phyloP scores from a whole-genome alignment of 352 stramenopile species.

The Globisporangium canariense region DNA sequence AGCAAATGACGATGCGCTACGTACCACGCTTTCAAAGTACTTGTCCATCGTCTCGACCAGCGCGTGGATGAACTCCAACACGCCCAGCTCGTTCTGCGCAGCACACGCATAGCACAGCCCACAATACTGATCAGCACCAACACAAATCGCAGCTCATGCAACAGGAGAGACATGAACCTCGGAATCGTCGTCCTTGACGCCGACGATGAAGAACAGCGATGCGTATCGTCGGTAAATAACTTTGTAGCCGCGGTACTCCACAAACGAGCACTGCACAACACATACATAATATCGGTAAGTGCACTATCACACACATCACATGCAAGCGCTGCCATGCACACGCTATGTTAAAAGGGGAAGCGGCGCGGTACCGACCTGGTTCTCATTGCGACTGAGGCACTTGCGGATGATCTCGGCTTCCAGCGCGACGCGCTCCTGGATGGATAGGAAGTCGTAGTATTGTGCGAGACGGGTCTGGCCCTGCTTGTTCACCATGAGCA shows the following conservation, averaged over 20 bases:
- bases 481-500: conserved; percentile 99
- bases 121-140: not conserved
- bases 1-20: conserved; percentile 18
- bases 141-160: not conserved
- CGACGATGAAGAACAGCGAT: conserved; percentile 99
- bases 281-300: not conserved
- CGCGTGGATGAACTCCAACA: conserved; percentile 99
- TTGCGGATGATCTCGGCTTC: conserved; percentile 99
- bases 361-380: conserved; percentile 49
- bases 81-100: conserved; percentile 97
- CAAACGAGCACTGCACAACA: conserved; percentile 94
- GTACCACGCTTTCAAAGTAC: conserved; percentile 97
- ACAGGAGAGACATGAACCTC: conserved; percentile 42
- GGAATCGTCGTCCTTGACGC: conserved; percentile 94
- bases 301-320: not conserved
- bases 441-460: conserved; percentile 99
- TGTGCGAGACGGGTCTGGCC: conserved; percentile 99
- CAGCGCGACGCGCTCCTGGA: conserved; percentile 97
- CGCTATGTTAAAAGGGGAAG: not conserved
- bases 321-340: not conserved
- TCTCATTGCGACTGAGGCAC: conserved; percentile 97
- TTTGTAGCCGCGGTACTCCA: conserved; percentile 99
- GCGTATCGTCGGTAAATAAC: conserved; percentile 98
- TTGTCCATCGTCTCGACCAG: conserved; percentile 99
- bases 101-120: not conserved